Evolutionary conservation across 805 yeast genomes (phyloP).

Genomic region (Osmozyma mogii): DNA sequence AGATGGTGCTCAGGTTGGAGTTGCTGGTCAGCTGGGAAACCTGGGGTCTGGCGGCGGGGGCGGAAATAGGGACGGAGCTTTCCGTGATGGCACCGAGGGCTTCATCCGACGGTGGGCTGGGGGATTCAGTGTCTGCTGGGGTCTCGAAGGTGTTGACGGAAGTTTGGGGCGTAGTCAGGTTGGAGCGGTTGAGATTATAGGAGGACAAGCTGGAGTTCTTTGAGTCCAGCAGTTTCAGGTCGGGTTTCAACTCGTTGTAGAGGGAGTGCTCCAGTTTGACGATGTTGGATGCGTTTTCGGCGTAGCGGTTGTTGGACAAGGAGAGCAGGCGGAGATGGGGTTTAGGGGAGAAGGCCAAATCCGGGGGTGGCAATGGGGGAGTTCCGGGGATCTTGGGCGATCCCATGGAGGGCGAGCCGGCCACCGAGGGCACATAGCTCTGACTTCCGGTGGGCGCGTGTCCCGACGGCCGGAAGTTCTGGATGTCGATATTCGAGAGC

Average conservation of each 20-base stretch:
- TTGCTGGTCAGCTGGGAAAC: no score
- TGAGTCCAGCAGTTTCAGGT: constrained; percentile 9
- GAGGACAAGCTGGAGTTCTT: constrained; percentile 18
- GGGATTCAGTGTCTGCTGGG: constrained; percentile 7
- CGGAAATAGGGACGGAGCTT: no score
- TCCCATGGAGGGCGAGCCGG: constrained; percentile 1
- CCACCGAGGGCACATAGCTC: no score
- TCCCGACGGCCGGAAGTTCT: constrained; percentile 1
- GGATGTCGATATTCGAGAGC: constrained; percentile 17
- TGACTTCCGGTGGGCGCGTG: no score
- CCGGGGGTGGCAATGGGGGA: no score
- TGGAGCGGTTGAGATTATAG: constrained; percentile 16
- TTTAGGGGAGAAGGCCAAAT: no score
- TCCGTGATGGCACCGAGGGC: no score
- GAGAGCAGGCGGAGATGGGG: constrained; percentile 7
- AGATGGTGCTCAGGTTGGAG: no score
- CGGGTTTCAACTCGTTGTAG: neutral
- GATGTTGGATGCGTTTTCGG: constrained; percentile 11
- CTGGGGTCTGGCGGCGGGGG: no score
- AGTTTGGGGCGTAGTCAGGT: constrained; percentile 26
- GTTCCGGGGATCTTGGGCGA: no score
- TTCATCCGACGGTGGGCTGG: no score
- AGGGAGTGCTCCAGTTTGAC: constrained; percentile 10
- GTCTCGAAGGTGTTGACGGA: constrained; percentile 16
- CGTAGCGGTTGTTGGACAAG: constrained; percentile 11